phyloP scores from a whole-genome alignment of 2,329 filamentous ascomycete species.

The Diaporthe velutina region DNA sequence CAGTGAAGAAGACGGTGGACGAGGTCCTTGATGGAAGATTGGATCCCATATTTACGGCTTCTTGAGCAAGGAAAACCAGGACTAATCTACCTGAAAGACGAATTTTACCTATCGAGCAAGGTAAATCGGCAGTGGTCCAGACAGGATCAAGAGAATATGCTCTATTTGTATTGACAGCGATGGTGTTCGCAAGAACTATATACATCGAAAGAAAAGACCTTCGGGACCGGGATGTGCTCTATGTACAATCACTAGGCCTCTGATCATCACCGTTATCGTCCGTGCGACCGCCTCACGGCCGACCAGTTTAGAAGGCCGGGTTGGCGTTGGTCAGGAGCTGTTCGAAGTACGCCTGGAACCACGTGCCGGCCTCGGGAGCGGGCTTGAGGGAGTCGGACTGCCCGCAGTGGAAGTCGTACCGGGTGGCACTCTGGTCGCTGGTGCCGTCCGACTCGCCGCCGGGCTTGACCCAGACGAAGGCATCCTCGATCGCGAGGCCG shows the following conservation, averaged over 20 bases:
- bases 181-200: slow-evolving; percentile 30
- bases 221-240: neutral
- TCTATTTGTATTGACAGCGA: slow-evolving; percentile 29
- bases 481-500: slow-evolving; percentile 69
- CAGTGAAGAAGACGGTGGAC: slow-evolving; percentile 48
- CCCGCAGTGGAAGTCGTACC: slow-evolving; percentile 68
- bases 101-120: neutral
- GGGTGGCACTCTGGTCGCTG: slow-evolving; percentile 59
- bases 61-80: neutral
- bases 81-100: too few relatives aligned
- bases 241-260: slow-evolving; percentile 25
- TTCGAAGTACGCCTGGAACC: slow-evolving; percentile 74
- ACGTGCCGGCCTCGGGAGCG: slow-evolving; percentile 77
- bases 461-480: slow-evolving; percentile 80
- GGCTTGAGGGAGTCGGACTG: slow-evolving; percentile 67
- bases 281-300: neutral
- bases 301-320: slow-evolving; percentile 58
- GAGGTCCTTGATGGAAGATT: slow-evolving; percentile 51
- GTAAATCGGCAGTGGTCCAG: too few relatives aligned
- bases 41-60: slow-evolving; percentile 45
- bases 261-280: neutral
- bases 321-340: slow-evolving; percentile 68
- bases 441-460: slow-evolving; percentile 70
- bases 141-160: neutral
- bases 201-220: slow-evolving; percentile 32